Percentiles rank a stretch among this genome's conserved stretches.
These are phyloP conservation scores for Acanthamoeba castellanii DNA, from an alignment of 208 protist genomes.

Conservation along the genomic window DNA sequence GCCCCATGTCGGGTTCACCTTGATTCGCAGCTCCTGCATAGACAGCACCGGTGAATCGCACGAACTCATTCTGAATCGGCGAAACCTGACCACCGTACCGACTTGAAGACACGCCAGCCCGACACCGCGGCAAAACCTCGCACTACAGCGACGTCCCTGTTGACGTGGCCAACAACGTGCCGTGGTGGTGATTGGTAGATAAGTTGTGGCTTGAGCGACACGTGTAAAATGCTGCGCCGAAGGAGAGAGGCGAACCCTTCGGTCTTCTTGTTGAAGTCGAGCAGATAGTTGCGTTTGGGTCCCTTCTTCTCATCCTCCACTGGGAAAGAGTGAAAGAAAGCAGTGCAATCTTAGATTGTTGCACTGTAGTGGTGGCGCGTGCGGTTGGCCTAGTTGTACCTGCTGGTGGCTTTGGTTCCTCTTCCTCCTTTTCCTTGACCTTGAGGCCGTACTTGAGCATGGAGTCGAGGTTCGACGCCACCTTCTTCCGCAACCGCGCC, in stretches of 20 bases:
- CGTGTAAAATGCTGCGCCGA: not conserved
- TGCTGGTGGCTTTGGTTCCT: not conserved
- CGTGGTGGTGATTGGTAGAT: not conserved
- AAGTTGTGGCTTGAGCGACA: not conserved
- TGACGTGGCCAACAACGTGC: not conserved
- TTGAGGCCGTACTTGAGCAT: slow-evolving; percentile 30
- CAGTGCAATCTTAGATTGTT: not conserved
- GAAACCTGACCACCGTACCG: not conserved
- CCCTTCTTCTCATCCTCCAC: not conserved
- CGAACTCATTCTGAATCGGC: not conserved
- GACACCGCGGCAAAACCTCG: not conserved
- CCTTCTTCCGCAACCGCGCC: not conserved
- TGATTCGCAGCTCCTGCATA: not conserved
- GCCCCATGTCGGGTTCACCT: slow-evolving; percentile 10
- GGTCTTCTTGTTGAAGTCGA: slow-evolving; percentile 18
- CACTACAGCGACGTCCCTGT: not conserved
- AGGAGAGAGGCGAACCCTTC: not conserved
- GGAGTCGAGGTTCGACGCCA: not conserved
- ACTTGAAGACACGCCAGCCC: not conserved
- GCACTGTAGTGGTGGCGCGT: not conserved
- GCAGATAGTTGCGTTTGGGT: not conserved
- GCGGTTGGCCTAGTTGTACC: too few relatives aligned
- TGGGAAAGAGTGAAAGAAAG: not conserved
- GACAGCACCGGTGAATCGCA: not conserved
- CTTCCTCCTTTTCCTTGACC: not conserved